Evolutionary conservation across 441 rosid species (phyloP), one percentile per base, ranked within the genome.

Genomic region (Geranium incanum): DNA sequence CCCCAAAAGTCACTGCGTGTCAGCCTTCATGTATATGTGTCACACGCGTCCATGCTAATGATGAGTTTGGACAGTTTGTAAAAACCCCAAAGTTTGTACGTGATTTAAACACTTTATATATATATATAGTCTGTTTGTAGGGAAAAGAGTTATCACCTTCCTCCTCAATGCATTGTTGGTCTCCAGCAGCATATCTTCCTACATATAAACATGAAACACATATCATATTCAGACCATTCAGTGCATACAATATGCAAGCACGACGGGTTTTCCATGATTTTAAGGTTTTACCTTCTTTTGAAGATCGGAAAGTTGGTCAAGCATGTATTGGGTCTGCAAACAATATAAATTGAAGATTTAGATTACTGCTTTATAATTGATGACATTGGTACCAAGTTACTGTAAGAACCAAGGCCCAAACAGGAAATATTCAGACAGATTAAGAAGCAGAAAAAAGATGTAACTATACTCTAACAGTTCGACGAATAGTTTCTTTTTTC

Each of bases 291-390:
- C 77, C 77, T 70, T 70, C 37, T 52, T 52, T 9, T 59, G 68
- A 36, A 75, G 70, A 65, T 75, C 77, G 23, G 72, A 45, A 36
- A 75, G 62, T 75, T 75, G 77, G 67, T 67, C 66, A 13, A 70
- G 52, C 77, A 75, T 75, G 65, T 33, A 37, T 6, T 55, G 72
- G 64, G 66, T 75, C 77, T 75, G 77, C 55, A 11, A 57, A 18
- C 3, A 52, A 1, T 15, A 5, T 28, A 5, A 68, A 9, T n/a
- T 12, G 11, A 43, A n/a, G 59, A 43, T 15, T 48, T 13, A 41
- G 12, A 6, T 8, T 8, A 9, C 11, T 45, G 52, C 7, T 45
- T 45, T 9, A 28, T 28, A 28, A 28, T 28, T 2, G 33, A 28
- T 45, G 52, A 45, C 52, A 45, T 45, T 45, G 52, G 18, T 18